These are phyloP conservation scores for Malus asiatica DNA, from an alignment of 306 rosid genomes.

Conservation along the genomic window DNA sequence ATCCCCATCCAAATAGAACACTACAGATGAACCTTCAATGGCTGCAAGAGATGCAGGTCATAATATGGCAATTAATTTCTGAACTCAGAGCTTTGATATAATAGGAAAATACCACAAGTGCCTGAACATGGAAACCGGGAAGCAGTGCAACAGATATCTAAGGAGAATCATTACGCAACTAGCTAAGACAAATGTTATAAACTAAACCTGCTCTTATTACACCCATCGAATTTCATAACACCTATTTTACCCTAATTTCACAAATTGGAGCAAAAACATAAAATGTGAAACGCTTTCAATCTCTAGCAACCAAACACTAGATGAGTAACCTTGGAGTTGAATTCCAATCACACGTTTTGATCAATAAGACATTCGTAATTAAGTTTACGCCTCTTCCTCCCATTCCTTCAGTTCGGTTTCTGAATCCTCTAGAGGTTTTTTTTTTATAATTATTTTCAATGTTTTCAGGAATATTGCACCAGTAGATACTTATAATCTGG, in stretches of 20 bases:
- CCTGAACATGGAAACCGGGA: not conserved
- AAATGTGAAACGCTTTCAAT: not conserved
- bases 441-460: not conserved
- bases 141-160: not conserved
- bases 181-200: not conserved
- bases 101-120: not conserved
- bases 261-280: not conserved
- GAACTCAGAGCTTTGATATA: not conserved
- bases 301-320: too few species aligned
- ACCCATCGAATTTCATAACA: not conserved
- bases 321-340: not conserved
- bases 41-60: slow-evolving; percentile 41
- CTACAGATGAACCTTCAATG: slow-evolving; percentile 70
- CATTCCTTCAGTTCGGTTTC: not conserved
- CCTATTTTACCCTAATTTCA: not conserved
- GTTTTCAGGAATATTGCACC: not conserved
- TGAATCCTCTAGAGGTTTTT: not conserved
- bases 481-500: not conserved
- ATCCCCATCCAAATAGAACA: slow-evolving; percentile 55
- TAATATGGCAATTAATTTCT: slow-evolving; percentile 13
- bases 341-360: not conserved
- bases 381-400: not conserved
- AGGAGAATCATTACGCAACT: not conserved
- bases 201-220: not conserved
- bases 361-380: not conserved